Evolutionary conservation across 2,329 filamentous ascomycete species (phyloP).

Genomic region (Metarhizium brunneum): DNA sequence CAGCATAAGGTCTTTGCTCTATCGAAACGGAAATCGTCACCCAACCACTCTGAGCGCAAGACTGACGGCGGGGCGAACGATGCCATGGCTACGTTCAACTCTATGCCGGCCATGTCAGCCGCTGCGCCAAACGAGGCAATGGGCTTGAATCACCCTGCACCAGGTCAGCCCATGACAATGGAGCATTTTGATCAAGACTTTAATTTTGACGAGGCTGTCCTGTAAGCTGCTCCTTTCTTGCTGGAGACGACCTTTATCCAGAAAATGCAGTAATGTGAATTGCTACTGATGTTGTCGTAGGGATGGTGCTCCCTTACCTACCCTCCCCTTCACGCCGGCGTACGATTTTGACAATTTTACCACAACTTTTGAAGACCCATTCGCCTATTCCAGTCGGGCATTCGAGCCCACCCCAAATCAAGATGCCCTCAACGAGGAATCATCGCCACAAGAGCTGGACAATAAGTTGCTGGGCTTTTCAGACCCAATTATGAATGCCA

Average conservation of each 20-base stretch:
- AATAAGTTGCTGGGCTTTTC: slow-evolving; percentile 71
- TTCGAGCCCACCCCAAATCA: slow-evolving; percentile 35
- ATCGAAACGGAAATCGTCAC: neutral
- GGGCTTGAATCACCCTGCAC: slow-evolving; percentile 30
- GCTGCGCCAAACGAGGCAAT: slow-evolving; percentile 36
- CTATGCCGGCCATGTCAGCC: slow-evolving; percentile 41
- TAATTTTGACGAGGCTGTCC: slow-evolving; percentile 45
- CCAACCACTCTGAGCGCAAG: slow-evolving; percentile 11
- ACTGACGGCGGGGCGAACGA: slow-evolving; percentile 25
- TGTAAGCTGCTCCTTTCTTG: slow-evolving; percentile 33
- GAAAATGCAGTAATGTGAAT: neutral
- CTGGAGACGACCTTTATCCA: neutral
- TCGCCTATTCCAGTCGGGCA: slow-evolving; percentile 44
- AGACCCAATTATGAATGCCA: slow-evolving; percentile 48
- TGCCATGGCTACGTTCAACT: slow-evolving; percentile 51
- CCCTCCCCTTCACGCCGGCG: slow-evolving; percentile 44
- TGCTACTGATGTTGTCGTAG: slow-evolving; percentile 11
- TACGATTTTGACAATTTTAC: slow-evolving; percentile 54
- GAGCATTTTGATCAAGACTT: slow-evolving; percentile 44
- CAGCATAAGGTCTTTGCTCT: neutral
- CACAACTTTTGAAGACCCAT: slow-evolving; percentile 57
- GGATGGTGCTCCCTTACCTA: slow-evolving; percentile 23
- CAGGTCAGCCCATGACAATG: slow-evolving; percentile 31
- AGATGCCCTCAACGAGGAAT: slow-evolving; percentile 35
- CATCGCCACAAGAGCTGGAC: slow-evolving; percentile 49